Evolutionary conservation across 495 filamentous ascomycete species (phyloP).

Genomic region (Saxophila tyrrhenica): DNA sequence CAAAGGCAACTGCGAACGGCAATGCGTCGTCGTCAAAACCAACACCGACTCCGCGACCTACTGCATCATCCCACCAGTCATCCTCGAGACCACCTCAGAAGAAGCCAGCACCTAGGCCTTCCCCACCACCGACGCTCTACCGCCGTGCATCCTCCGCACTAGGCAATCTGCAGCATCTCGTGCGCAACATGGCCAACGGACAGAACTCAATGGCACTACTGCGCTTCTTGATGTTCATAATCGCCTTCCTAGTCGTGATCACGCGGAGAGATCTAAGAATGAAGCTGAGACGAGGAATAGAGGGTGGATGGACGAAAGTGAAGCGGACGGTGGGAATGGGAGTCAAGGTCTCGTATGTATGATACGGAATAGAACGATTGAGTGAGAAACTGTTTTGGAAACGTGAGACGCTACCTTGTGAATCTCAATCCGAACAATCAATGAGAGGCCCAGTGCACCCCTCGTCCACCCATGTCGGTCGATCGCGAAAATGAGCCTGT

Average conservation of each 20-base stretch:
- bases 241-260: slow-evolving; percentile 69
- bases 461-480: too few species aligned
- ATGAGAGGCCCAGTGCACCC: too few species aligned
- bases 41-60: background rate
- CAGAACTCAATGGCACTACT: slow-evolving; percentile 58
- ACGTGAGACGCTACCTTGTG: too few species aligned
- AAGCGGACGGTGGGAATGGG: slow-evolving; percentile 86
- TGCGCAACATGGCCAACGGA: slow-evolving; percentile 28
- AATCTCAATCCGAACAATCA: too few species aligned
- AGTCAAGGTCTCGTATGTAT: slow-evolving; percentile 45
- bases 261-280: slow-evolving; percentile 65
- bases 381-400: background rate
- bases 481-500: too few species aligned
- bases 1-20: background rate
- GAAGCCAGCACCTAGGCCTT: slow-evolving; percentile 24
- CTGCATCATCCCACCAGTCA: slow-evolving; percentile 1
- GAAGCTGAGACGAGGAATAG: slow-evolving; percentile 53
- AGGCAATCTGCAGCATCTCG: slow-evolving; percentile 7
- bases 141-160: slow-evolving; percentile 14
- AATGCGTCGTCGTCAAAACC: background rate
- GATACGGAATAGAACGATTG: background rate
- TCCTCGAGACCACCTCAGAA: slow-evolving; percentile 23
- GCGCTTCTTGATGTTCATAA: slow-evolving; percentile 65
- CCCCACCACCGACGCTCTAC: slow-evolving; percentile 10
- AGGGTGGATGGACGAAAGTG: slow-evolving; percentile 70